Base-by-base conservation (phyloP, 352 stramenopile species). In the Phytophthora meadii region DNA sequence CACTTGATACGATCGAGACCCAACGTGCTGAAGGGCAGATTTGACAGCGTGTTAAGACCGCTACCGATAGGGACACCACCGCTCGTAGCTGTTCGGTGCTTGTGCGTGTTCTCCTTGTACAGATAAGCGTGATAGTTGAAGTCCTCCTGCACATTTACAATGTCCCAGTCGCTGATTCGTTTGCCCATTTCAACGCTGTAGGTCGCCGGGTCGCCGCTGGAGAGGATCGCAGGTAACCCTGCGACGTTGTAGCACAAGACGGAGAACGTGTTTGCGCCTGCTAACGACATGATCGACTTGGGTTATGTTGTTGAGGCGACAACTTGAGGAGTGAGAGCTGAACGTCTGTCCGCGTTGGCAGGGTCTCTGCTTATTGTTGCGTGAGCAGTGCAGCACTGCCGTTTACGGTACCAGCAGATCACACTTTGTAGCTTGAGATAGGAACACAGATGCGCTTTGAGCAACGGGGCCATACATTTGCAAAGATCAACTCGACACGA, bases 201-300 rank as follows among this genome's bases (percentile, higher is more conserved):
- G 2, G 25, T 28, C 15, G 48, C 54, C 24, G 78, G 76, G 51
- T 84, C 44, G 34, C 78, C 74, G 42, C 78, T 87, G 24, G 76
- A 87, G 27, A 84, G 58, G 15, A 84, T 42, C 17, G 50, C 73
- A 4, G 78, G 78, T 0, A 87, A 61, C 2, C 76, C 73, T 15
- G 78, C 76, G 34, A 87, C 76, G 44, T 87, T 84, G 70, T 74
- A 77, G 39, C 67, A 71, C 54, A 84, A 55, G 22, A 85, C 70
- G 5, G 59, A 68, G 62, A 85, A 85, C 22, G 67, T 70, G 36
- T 58, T 79, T 47, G 65, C 34, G 15, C 22, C 76, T 36, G 65
- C 42, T 57, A 81, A 57, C 6, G 51, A n/a, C 51, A 59, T 36
- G 15, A 32, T 49, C 64, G 42, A 78, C 44, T 48, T 61, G 37